Conservation (phyloP, 2,329 filamentous ascomycete genomes). For the Podosphaera aphanis region DNA sequence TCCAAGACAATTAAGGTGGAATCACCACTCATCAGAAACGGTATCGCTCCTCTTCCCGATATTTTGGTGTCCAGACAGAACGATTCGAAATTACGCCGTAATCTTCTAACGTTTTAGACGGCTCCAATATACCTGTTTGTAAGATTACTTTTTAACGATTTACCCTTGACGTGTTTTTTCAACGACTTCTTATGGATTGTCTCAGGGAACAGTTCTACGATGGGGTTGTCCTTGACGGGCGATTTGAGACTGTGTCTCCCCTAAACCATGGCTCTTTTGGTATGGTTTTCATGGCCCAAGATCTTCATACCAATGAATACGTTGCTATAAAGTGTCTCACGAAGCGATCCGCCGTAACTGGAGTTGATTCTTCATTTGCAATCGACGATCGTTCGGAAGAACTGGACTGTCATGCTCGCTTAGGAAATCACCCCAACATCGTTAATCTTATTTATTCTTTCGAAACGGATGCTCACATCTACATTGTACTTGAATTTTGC, state of each 20-base stretch:
- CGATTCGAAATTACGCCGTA: neutral
- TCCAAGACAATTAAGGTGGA: neutral
- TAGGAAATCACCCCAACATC: constrained; percentile 68
- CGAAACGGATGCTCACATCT: constrained; percentile 74
- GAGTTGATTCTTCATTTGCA: constrained; percentile 32
- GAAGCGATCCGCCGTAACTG: constrained; percentile 45
- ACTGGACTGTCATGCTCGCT: constrained; percentile 52
- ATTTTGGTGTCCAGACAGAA: neutral
- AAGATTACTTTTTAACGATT: neutral
- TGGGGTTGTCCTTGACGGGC: constrained; percentile 64
- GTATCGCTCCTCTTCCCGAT: neutral
- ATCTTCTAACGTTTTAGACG: neutral
- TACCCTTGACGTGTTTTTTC: constrained; percentile 3
- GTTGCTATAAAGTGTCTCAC: constrained; percentile 95
- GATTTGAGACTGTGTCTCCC: constrained; percentile 75
- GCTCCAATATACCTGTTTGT: neutral
- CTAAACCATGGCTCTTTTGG: constrained; percentile 98
- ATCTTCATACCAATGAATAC: constrained; percentile 49
- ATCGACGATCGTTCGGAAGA: constrained; percentile 70
- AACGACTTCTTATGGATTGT: constrained; percentile 43
- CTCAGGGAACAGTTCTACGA: constrained; percentile 60
- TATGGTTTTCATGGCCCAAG: constrained; percentile 87
- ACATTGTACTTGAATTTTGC: constrained; percentile 88
- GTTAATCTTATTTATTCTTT: constrained; percentile 83
- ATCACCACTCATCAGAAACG: neutral